Conservation (phyloP, 2,329 filamentous ascomycete genomes). For the Akanthomyces lecanii region DNA sequence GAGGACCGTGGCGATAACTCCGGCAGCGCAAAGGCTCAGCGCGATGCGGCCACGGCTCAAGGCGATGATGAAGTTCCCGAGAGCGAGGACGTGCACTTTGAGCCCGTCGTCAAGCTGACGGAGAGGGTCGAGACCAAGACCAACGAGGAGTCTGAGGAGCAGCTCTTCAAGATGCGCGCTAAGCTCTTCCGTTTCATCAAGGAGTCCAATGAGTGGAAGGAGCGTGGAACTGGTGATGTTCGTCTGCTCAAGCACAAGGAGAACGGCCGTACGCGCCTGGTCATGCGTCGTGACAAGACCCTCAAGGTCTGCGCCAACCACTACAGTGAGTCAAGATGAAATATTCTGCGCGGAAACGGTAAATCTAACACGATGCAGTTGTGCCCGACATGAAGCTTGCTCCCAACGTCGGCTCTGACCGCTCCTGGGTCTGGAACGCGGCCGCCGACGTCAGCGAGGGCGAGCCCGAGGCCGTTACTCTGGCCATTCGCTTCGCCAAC, state of each 20-base stretch:
- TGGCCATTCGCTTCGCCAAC: slow-evolving; percentile 97
- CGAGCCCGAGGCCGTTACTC: slow-evolving; percentile 90
- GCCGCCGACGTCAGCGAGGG: slow-evolving; percentile 97
- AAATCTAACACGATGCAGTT: slow-evolving; percentile 44
- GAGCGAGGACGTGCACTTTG: slow-evolving; percentile 92
- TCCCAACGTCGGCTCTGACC: slow-evolving; percentile 95
- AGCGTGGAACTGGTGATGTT: slow-evolving; percentile 95
- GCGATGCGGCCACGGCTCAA: slow-evolving; percentile 54
- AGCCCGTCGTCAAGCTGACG: slow-evolving; percentile 91
- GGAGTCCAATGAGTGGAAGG: slow-evolving; percentile 94
- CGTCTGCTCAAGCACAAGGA: slow-evolving; percentile 97
- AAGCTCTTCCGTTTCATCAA: slow-evolving; percentile 99
- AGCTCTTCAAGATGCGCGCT: slow-evolving; percentile 98
- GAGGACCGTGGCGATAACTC: slow-evolving; percentile 83
- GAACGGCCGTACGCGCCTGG: slow-evolving; percentile 93
- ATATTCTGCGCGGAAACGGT: slow-evolving; percentile 3
- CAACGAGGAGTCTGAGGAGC: slow-evolving; percentile 96
- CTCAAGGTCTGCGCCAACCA: slow-evolving; percentile 99
- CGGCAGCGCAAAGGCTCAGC: slow-evolving; percentile 79
- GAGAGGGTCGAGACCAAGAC: slow-evolving; percentile 97
- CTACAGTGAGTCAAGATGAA: slow-evolving; percentile 70
- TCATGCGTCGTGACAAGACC: slow-evolving; percentile 99
- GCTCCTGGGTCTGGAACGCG: slow-evolving; percentile 99
- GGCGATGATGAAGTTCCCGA: slow-evolving; percentile 75
- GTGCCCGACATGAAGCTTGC: slow-evolving; percentile 98